Evolutionary conservation across 257 asterid genomes (phyloP).

Genomic region (Sherardia arvensis): DNA sequence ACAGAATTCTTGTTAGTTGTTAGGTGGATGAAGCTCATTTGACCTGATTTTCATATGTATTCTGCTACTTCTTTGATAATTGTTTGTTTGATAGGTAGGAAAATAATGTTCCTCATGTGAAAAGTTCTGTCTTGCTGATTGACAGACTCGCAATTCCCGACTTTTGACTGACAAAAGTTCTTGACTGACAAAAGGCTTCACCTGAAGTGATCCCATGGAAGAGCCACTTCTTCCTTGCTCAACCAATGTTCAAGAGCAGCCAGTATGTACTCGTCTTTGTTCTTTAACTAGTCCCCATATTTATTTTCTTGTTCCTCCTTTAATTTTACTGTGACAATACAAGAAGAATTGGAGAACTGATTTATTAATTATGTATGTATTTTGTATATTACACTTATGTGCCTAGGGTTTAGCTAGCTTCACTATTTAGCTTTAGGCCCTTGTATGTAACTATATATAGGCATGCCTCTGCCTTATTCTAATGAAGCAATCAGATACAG

Average conservation of each 20-base stretch:
- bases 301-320: not conserved
- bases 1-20: not conserved
- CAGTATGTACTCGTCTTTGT: conserved; percentile 30
- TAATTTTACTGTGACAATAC: no score
- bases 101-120: not conserved
- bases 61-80: conserved; percentile 10
- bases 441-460: no score
- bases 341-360: no score
- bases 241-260: conserved; percentile 27
- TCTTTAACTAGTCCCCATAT: not conserved
- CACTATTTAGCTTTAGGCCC: no score
- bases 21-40: conserved; percentile 28
- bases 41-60: conserved; percentile 42
- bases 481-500: no score
- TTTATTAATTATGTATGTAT: no score
- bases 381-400: no score
- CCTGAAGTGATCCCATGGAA: conserved; percentile 38
- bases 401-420: no score
- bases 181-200: conserved; percentile 2
- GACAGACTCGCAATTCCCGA: not conserved
- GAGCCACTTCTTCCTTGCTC: conserved; percentile 73
- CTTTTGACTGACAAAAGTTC: not conserved
- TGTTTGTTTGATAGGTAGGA: not conserved
- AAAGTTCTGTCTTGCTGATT: not conserved
- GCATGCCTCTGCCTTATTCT: no score